Base-by-base conservation (phyloP, 75 land plant species). In the Cryptomeria japonica region DNA sequence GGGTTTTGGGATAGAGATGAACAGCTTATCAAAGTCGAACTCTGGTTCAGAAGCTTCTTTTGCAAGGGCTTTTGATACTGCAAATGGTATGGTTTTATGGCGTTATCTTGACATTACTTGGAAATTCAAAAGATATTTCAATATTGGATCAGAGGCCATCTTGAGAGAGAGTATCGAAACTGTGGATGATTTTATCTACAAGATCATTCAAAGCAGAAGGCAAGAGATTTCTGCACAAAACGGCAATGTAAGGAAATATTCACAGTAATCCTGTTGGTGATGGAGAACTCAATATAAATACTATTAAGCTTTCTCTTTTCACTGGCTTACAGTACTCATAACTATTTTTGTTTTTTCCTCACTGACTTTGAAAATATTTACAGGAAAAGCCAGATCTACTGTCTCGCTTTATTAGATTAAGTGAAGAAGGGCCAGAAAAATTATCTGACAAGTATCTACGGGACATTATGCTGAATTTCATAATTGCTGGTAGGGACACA, bases 401-500 rank as follows among this genome's bases (percentile, higher is more conserved):
- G 72, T 96, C 99, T 68, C 90, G 99, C 77, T 96, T 95, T 87
- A 75, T 97, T 79, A 51, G 87, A 10, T 41, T 86, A 41, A 90
- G 80, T 41, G 93, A 93, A 53, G 51, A 87, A 25, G 92, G 94
- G 44, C 90, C 93, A 18, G 90, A 90, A 39, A 83, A 16, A 5
- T 86, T 84, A 31, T 83, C 68, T 16, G 89, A 91, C 79, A 88
- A 86, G 70, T 91, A 92, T 53, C 88, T 97, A 70, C 89, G 96
- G 42, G 98, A 96, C 85, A 91, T 94, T 31, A 89, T 93, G 12
- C 88, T 97, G 51, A 97, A 93, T 80, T 94, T 97, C 87, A 87
- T 97, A 37, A 92, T 97, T 38, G 97, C 98, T 22, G 97, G 98
- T 15, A 91, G 93, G 80, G 99, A 97, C 92, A 96, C 99, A 58